Conservation (phyloP, 805 yeast genomes). For the Yarrowia divulgata region DNA sequence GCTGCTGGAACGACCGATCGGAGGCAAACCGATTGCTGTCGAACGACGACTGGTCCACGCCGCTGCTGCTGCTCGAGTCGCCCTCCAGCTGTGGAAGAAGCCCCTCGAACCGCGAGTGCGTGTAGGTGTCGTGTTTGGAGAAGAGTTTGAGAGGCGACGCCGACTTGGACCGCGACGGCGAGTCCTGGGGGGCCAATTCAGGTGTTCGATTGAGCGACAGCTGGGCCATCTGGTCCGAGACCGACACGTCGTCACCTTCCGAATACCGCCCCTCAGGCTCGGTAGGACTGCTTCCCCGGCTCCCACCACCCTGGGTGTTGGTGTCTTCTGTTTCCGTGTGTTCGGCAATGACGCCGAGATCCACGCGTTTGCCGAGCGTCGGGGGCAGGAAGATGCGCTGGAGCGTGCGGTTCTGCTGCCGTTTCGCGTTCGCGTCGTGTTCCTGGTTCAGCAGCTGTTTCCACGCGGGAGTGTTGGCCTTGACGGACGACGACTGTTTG, state of each 20-base stretch:
- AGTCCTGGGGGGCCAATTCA: slow-evolving; percentile 3
- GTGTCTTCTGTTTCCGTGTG: slow-evolving; percentile 32
- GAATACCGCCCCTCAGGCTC: neutral
- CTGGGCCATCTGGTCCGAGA: slow-evolving; percentile 19
- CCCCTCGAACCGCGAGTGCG: slow-evolving; percentile 45
- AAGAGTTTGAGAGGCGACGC: slow-evolving; percentile 45
- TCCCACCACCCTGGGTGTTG: slow-evolving; percentile 5
- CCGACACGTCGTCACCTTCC: neutral
- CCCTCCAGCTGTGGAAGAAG: slow-evolving; percentile 43
- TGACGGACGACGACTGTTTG: slow-evolving; percentile 23
- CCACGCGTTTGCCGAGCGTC: slow-evolving; percentile 6
- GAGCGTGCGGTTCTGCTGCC: slow-evolving; percentile 10
- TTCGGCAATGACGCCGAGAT: slow-evolving; percentile 30
- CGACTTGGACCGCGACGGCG: slow-evolving; percentile 21
- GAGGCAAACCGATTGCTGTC: slow-evolving; percentile 35
- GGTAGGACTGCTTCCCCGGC: neutral
- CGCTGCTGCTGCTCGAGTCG: slow-evolving; percentile 3
- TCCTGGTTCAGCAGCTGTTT: slow-evolving; percentile 25
- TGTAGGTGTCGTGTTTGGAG: slow-evolving; percentile 46
- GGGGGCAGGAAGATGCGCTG: slow-evolving; percentile 36
- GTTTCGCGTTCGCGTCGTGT: neutral
- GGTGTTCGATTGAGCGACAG: slow-evolving; percentile 10
- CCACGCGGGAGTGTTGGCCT: slow-evolving; percentile 25
- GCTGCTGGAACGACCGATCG: slow-evolving; percentile 14
- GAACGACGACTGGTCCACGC: slow-evolving; percentile 7